Evolutionary conservation across 164 flowering plant genomes (phyloP).

Genomic region (Brasenia schreberi): DNA sequence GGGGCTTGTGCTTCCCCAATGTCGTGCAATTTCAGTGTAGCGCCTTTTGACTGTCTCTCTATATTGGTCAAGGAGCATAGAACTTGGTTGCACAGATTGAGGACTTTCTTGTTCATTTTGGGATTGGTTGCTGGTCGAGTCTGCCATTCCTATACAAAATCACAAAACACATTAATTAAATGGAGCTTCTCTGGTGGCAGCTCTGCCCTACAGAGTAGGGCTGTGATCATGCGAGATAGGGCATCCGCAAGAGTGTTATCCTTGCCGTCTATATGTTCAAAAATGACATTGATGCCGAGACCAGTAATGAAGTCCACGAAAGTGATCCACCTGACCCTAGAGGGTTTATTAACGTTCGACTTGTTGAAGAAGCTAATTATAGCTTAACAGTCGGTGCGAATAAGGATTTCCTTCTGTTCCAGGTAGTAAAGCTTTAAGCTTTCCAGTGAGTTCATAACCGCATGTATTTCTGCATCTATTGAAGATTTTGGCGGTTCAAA

Average conservation of each 20-base stretch:
- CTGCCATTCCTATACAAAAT: too few species aligned
- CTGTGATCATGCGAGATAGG: neutral
- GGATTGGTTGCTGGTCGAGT: too few species aligned
- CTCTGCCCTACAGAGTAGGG: too few species aligned
- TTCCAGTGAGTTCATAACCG: neutral
- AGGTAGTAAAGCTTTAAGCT: neutral
- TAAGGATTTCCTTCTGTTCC: neutral
- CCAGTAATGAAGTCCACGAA: neutral
- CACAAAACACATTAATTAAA: too few species aligned
- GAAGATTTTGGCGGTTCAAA: neutral
- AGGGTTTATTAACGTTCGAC: neutral
- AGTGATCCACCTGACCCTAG: slow-evolving; percentile 1
- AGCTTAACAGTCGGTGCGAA: neutral
- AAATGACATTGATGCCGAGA: neutral
- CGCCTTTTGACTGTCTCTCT: too few species aligned
- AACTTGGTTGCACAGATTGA: too few species aligned
- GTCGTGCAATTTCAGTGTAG: too few species aligned
- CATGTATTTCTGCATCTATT: neutral
- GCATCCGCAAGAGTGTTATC: neutral
- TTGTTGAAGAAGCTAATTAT: neutral
- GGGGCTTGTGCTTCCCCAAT: too few species aligned
- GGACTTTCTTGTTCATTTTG: too few species aligned
- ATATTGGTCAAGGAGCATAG: too few species aligned
- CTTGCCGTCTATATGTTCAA: neutral
- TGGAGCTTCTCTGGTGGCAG: too few species aligned